Base-by-base conservation (phyloP, 768 basidiomycete species). In the Boletus fagicola region DNA sequence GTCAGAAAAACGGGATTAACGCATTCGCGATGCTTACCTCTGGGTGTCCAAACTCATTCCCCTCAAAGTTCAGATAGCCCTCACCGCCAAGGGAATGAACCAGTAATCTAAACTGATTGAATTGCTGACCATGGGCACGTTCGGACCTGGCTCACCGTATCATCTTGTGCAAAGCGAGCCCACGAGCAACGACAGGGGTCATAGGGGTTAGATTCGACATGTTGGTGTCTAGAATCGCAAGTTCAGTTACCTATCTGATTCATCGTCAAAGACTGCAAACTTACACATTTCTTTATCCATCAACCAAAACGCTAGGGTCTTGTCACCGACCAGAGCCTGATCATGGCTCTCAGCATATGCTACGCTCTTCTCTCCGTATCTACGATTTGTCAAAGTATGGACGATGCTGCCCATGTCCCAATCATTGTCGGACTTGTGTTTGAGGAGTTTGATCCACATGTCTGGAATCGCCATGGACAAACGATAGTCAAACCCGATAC, bases 221-320 rank as follows among this genome's bases (percentile, higher is more conserved):
- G 73, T 95, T 81, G 4, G 93, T 93, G 72, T 96, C 92, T 94
- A 53, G 36, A 11, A 49, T 45, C 60, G 45, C 58, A 47, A 51
- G 30, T 40, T 47, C 53, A 28, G 24, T 42, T 13, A 40, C 22
- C 6, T 18, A 24, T 31, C 31, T 24, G 22, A 42, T 38, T 31
- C 22, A 47, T 6, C 38, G 1, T 38, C 39, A 35, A 28, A 26
- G 22, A 53, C 9, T 22, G 47, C 1, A 20, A 35, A 78, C 85
- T 65, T 79, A 94, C 95, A 98, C 97, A 99, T 99, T 74, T 98
- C 97, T 75, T 96, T 96, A 74, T 99, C 97, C 97, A 99, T 99
- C 56, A 98, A 75, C 97, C 97, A 99, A 75, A 99, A 99, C 4
- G 97, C 97, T 45, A 99, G 68, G 3, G 96, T 98, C 78, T 99